A percentile compares a stretch with the other conserved stretches of the same genome.
Evolutionary conservation across 2,329 filamentous ascomycete species (phyloP).

Genomic region (Penicillium olsonii): DNA sequence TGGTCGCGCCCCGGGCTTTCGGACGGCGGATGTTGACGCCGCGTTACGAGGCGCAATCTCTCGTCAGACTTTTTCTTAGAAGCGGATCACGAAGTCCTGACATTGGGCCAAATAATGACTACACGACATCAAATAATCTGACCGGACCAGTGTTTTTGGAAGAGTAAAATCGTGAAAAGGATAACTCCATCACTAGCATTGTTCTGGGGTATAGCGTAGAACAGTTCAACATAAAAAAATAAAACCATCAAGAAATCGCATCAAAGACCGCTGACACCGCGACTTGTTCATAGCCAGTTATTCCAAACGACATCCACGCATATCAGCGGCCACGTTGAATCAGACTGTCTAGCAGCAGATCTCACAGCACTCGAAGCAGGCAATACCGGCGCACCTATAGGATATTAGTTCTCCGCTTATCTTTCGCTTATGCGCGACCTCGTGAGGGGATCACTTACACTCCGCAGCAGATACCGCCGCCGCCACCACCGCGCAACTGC

Average conservation of each 20-base stretch:
- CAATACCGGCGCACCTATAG: conserved; percentile 34
- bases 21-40: conserved; percentile 33
- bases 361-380: conserved; percentile 38
- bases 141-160: neutral
- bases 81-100: neutral
- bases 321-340: neutral
- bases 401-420: conserved; percentile 2
- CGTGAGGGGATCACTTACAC: conserved; percentile 26
- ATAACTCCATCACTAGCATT: conserved; percentile 14
- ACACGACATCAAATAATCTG: neutral
- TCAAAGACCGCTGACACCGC: neutral
- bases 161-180: conserved; percentile 1
- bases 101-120: neutral
- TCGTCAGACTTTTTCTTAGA: conserved; percentile 9
- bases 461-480: conserved; percentile 37
- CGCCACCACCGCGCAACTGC: conserved; percentile 35
- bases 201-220: conserved; percentile 21
- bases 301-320: neutral
- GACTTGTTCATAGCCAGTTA: neutral
- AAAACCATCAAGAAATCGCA: conserved; percentile 2
- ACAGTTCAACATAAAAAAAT: conserved; percentile 7
- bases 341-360: conserved; percentile 33
- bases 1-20: conserved; percentile 38
- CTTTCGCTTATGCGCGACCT: neutral
- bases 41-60: conserved; percentile 28